Evolutionary conservation across 306 rosid genomes (phyloP).

Genomic region (Prunus fruticosa): DNA sequence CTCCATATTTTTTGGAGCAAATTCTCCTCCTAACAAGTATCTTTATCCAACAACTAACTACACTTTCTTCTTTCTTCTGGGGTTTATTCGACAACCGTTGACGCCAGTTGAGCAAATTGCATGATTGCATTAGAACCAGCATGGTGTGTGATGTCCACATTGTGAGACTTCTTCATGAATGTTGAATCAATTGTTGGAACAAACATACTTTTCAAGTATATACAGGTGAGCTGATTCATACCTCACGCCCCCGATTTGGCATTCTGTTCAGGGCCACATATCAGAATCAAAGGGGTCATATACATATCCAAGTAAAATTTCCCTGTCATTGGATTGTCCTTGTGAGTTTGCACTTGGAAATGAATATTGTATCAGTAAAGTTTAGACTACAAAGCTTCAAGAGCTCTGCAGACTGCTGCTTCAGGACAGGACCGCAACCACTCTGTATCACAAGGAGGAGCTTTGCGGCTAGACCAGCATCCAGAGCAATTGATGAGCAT

Average conservation of each 20-base stretch:
- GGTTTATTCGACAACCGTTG: slow-evolving; percentile 46
- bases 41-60: slow-evolving; percentile 49
- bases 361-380: slow-evolving; percentile 69
- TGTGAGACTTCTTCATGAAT: slow-evolving; percentile 41
- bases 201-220: slow-evolving; percentile 38
- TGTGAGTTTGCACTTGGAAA: slow-evolving; percentile 85
- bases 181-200: slow-evolving; percentile 52
- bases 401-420: slow-evolving; percentile 71
- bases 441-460: slow-evolving; percentile 81
- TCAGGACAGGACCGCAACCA: slow-evolving; percentile 62
- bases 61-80: slow-evolving; percentile 40
- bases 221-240: slow-evolving; percentile 48
- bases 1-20: slow-evolving; percentile 36
- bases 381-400: slow-evolving; percentile 78
- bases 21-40: slow-evolving; percentile 46
- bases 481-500: slow-evolving; percentile 59
- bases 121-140: slow-evolving; percentile 17
- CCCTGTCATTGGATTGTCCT: slow-evolving; percentile 66
- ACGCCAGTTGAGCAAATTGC: slow-evolving; percentile 24
- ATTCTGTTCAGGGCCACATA: slow-evolving; percentile 27
- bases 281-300: slow-evolving; percentile 26
- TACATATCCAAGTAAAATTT: slow-evolving; percentile 15
- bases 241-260: slow-evolving; percentile 34
- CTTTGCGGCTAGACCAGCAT: slow-evolving; percentile 77
- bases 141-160: slow-evolving; percentile 36